Evolutionary conservation across 1,139 yeast species (phyloP), one percentile per base, ranked within the genome.

Genomic region (Yamadazyma siamensis): DNA sequence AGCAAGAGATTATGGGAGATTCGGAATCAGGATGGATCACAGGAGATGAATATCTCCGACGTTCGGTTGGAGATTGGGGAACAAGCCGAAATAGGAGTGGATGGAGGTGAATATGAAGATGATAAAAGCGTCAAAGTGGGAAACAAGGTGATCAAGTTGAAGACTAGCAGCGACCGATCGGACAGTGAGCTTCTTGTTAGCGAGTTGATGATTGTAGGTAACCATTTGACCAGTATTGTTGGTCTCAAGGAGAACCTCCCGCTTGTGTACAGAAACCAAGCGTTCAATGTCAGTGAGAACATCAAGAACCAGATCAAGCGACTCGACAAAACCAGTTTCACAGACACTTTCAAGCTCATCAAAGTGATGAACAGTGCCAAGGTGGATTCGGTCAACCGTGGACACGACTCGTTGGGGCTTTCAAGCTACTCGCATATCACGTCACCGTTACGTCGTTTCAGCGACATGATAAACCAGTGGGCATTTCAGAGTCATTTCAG

Each of bases 371-470:
- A 41, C 35, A 59, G 49, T 46, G 71, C 56, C 38, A 56, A 47
- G 27, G 59, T 35, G 32, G 65, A 43, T 47, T 65, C 41, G 44
- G 59, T 36, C 34, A 71, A 50, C 48, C 48, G 49, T 1, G 52
- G 54, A 0, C 96, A 89, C 54, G 65, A 67, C 18, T 75, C 83
- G 35, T 59, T 88, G 27, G 95, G 94, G 2, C 58, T 82, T 8
- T 53, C 58, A 0, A 55, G 62, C 10, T 88, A 91, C 49, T 68
- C 84, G 6, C 85, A 87, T 23, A 80, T 85, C 3, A 88, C 98
- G 0, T 88, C 96, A 0, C 98, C 98, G 2, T 65, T 91, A 40
- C 66, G 98, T 55, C 64, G 98, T 42, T 83, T 75, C 45, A 80
- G 81, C n/a, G 98, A 91, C 54, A 59, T 88, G 46, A 52, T 88